phyloP scores from a whole-genome alignment of 1,139 yeast species.

The Nakaseomyces nivariensis region DNA sequence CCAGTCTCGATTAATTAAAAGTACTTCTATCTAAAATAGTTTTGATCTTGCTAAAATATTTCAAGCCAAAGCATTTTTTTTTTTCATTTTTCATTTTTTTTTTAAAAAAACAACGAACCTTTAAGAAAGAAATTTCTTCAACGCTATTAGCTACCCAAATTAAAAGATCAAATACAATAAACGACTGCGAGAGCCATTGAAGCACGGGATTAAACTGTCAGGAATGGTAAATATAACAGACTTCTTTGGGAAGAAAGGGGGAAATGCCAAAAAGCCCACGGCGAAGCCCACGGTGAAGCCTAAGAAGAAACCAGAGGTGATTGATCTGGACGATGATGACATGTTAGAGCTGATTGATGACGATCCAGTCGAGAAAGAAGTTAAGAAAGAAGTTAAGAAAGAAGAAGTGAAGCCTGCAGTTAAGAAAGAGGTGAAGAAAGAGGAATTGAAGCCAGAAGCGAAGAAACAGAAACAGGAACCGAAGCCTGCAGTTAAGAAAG shows the following conservation, averaged over 20 bases:
- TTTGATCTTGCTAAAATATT: no score
- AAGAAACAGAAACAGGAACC: not conserved
- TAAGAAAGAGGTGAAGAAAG: not conserved
- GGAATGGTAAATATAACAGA: conserved; percentile 38
- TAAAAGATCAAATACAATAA: no score
- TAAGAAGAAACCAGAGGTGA: conserved; percentile 12
- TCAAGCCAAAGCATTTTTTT: no score
- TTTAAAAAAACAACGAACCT: no score
- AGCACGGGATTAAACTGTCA: no score
- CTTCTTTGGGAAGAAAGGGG: conserved; percentile 23
- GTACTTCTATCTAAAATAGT: no score
- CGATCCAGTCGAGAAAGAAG: conserved; percentile 1
- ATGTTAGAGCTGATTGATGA: conserved; percentile 2
- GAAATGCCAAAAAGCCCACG: no score
- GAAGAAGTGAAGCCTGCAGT: conserved; percentile 1
- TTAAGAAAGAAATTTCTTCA: no score
- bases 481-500: not conserved
- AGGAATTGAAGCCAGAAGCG: not conserved
- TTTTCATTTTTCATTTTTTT: no score
- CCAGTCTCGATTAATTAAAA: no score
- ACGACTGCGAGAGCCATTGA: no score
- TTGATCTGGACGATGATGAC: conserved; percentile 20
- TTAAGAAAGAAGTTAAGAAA: conserved; percentile 3
- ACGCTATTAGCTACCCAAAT: no score
- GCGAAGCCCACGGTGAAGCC: not conserved